A percentile compares a stretch with the other conserved stretches of the same genome.
phyloP scores from a whole-genome alignment of 2,329 filamentous ascomycete species.

The Penicillium sp. region DNA sequence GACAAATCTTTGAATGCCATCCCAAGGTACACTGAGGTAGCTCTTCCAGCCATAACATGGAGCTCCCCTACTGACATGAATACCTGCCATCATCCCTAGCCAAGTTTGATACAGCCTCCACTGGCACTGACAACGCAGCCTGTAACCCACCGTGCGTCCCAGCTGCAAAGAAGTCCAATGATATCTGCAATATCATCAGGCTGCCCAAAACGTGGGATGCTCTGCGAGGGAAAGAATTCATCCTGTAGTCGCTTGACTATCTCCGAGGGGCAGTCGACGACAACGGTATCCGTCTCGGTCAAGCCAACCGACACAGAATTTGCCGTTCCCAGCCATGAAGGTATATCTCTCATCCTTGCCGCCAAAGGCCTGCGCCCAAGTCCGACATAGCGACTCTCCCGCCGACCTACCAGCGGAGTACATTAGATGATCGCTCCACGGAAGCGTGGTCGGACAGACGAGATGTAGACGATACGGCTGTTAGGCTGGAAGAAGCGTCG shows the following conservation, averaged over 20 bases:
- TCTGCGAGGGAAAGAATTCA: neutral
- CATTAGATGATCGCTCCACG: neutral
- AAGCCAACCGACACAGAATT: neutral
- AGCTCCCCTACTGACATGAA: too few species aligned
- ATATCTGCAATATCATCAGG: neutral
- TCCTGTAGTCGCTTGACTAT: neutral
- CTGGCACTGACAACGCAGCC: neutral
- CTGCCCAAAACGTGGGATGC: neutral
- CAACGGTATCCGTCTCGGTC: neutral
- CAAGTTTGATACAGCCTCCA: neutral
- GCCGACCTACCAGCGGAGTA: neutral
- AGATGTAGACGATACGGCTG: constrained; percentile 1
- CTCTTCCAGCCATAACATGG: too few species aligned
- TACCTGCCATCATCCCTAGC: neutral
- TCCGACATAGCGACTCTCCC: neutral
- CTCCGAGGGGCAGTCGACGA: neutral
- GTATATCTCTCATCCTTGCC: neutral
- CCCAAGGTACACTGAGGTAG: too few species aligned
- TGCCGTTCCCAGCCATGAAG: neutral
- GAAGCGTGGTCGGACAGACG: neutral
- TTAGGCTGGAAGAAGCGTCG: neutral
- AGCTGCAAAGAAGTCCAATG: neutral
- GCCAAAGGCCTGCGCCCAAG: neutral
- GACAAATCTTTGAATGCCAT: too few species aligned
- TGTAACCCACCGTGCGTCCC: neutral